Evolutionary conservation across 345 rosid species (phyloP).

Genomic region (Hibiscus tridactylites): DNA sequence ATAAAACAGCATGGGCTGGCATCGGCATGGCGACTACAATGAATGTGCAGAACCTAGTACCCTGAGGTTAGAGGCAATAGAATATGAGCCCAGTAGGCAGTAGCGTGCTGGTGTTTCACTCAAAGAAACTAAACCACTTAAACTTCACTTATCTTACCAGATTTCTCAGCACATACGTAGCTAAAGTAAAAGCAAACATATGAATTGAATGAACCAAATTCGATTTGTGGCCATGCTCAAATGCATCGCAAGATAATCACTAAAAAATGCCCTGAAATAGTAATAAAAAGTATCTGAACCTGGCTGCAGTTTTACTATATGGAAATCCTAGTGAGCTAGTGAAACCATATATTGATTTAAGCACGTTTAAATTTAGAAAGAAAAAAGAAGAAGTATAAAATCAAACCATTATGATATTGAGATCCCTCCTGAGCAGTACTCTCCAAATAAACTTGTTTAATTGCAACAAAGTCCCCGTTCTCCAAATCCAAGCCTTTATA

Average conservation of each 20-base stretch:
- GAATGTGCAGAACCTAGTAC: background rate
- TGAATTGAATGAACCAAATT: background rate
- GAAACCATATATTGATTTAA: background rate
- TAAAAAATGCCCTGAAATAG: background rate
- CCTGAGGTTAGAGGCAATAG: background rate
- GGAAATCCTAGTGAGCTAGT: background rate
- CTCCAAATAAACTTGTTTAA: conserved; percentile 95
- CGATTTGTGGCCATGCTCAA: background rate
- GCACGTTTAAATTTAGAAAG: no score
- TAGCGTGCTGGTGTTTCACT: background rate
- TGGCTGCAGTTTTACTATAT: background rate
- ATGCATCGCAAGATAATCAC: background rate
- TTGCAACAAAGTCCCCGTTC: conserved; percentile 96
- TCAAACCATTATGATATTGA: conserved; percentile 88
- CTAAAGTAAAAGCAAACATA: conserved; percentile 4
- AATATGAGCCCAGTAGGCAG: background rate
- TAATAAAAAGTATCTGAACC: background rate
- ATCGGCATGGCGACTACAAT: background rate
- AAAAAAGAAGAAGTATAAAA: background rate
- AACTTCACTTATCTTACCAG: background rate
- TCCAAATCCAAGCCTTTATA: conserved; percentile 99
- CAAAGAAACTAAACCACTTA: background rate
- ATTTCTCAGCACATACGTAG: background rate
- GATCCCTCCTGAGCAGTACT: conserved; percentile 96
- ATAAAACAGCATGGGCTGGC: no score